phyloP scores from a whole-genome alignment of 2,329 filamentous ascomycete species.

The Lasiodiplodia theobromae region DNA sequence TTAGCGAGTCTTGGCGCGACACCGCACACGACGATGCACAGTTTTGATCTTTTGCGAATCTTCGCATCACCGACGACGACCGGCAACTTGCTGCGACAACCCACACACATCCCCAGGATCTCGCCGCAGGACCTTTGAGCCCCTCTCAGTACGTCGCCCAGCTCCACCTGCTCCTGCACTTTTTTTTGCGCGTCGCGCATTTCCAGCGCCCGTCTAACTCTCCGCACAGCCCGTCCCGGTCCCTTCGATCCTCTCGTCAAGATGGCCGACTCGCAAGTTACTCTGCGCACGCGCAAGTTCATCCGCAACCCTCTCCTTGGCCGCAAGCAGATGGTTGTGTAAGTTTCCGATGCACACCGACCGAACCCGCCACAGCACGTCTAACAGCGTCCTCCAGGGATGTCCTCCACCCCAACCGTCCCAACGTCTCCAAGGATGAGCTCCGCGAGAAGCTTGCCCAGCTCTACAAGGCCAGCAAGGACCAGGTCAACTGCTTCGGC shows the following conservation, averaged over 20 bases:
- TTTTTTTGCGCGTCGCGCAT: background rate
- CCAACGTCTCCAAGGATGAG: slow-evolving; percentile 99
- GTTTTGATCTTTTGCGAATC: slow-evolving; percentile 25
- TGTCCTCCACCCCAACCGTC: slow-evolving; percentile 97
- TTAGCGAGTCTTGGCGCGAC: slow-evolving; percentile 29
- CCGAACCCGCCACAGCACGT: slow-evolving; percentile 28
- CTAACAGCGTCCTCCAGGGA: slow-evolving; percentile 68
- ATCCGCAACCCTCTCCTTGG: slow-evolving; percentile 99
- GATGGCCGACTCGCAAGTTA: slow-evolving; percentile 80
- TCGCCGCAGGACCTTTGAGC: slow-evolving; percentile 28
- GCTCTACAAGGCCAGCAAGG: slow-evolving; percentile 98
- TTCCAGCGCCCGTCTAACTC: slow-evolving; percentile 8
- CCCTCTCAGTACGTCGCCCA: slow-evolving; percentile 20
- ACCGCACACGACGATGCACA: slow-evolving; percentile 23
- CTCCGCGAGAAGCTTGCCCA: slow-evolving; percentile 92
- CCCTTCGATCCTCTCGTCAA: slow-evolving; percentile 51
- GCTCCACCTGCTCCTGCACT: background rate
- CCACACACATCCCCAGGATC: slow-evolving; percentile 28
- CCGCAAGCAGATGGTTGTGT: slow-evolving; percentile 99
- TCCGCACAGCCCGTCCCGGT: slow-evolving; percentile 25
- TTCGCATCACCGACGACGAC: slow-evolving; percentile 29
- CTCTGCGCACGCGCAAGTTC: slow-evolving; percentile 95
- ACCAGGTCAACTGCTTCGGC: slow-evolving; percentile 97
- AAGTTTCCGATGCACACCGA: slow-evolving; percentile 47
- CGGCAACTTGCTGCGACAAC: slow-evolving; percentile 30